These are phyloP conservation scores for Xerocomellus intermedius DNA, from an alignment of 768 basidiomycete genomes.

Conservation along the genomic window DNA sequence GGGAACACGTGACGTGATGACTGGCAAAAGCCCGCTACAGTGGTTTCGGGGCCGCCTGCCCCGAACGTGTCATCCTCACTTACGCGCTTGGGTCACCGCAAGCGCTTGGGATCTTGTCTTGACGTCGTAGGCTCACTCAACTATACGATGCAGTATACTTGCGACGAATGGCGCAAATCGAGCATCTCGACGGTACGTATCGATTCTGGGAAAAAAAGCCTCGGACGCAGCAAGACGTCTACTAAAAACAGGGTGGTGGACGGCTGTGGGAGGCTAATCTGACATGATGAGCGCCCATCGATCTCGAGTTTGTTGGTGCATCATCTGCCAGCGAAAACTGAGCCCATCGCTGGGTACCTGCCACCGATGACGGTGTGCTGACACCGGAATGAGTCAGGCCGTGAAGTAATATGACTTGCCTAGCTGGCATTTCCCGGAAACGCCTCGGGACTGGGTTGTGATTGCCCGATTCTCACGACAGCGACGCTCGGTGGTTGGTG, in stretches of 20 bases:
- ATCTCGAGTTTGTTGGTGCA: conserved; percentile 21
- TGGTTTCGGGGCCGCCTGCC: conserved; percentile 1
- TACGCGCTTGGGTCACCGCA: neutral
- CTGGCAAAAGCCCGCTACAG: conserved; percentile 11
- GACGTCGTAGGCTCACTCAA: neutral
- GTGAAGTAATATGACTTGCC: conserved; percentile 24
- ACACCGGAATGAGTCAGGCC: conserved; percentile 13
- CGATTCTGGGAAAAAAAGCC: neutral
- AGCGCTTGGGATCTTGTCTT: neutral
- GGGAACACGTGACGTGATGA: conserved; percentile 16
- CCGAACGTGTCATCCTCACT: conserved; percentile 8
- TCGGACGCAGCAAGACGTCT: conserved; percentile 12
- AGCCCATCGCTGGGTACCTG: conserved; percentile 15
- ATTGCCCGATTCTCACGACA: conserved; percentile 17
- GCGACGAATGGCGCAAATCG: conserved; percentile 7
- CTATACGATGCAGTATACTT: neutral
- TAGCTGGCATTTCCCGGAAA: conserved; percentile 18
- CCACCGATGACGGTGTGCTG: conserved; percentile 14
- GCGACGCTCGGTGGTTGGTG: conserved; percentile 1
- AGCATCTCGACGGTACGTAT: conserved; percentile 6
- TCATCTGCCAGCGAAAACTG: conserved; percentile 23
- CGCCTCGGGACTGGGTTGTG: conserved; percentile 15
- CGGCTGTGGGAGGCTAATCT: conserved; percentile 23
- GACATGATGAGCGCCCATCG: conserved; percentile 15
- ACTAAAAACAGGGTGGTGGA: conserved; percentile 12